These are phyloP conservation scores for Pseudopithomyces maydicus DNA, from an alignment of 2,329 filamentous ascomycete species.

Conservation along the genomic window DNA sequence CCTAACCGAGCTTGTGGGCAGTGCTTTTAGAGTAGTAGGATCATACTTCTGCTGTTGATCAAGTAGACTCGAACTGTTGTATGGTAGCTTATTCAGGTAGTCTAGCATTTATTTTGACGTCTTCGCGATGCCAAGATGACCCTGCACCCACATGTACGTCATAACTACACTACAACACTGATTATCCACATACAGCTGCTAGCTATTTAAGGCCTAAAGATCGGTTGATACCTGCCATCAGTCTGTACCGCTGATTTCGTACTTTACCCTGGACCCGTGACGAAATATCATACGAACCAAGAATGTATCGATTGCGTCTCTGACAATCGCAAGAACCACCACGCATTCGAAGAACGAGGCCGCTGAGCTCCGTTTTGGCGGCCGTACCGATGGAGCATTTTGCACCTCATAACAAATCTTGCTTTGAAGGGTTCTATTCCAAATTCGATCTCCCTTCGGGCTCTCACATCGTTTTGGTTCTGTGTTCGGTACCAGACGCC, in stretches of 20 bases:
- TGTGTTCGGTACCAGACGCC: conserved; percentile 54
- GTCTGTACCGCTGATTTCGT: no score
- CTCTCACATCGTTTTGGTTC: conserved; percentile 52
- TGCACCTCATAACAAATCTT: conserved; percentile 47
- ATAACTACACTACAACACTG: conserved; percentile 3
- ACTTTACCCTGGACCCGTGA: no score
- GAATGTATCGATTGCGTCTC: no score
- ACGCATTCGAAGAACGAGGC: not conserved
- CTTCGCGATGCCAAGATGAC: conserved; percentile 11
- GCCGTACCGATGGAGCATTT: conserved; percentile 46
- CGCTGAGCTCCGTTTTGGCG: not conserved
- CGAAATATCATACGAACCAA: no score
- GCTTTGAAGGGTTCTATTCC: conserved; percentile 58
- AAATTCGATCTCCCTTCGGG: conserved; percentile 55
- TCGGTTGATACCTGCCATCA: no score
- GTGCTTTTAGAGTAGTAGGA: not conserved
- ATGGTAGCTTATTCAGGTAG: no score
- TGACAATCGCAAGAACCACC: not conserved
- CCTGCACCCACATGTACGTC: conserved; percentile 12
- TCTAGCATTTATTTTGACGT: not conserved
- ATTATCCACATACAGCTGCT: not conserved
- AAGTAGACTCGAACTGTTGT: not conserved
- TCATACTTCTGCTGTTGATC: not conserved
- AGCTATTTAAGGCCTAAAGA: no score
- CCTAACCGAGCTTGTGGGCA: no score